A percentile compares a stretch with the other conserved stretches of the same genome.
phyloP scores from a whole-genome alignment of 108 stramenopile species.

The Pseudonitzschia delicatissima region DNA sequence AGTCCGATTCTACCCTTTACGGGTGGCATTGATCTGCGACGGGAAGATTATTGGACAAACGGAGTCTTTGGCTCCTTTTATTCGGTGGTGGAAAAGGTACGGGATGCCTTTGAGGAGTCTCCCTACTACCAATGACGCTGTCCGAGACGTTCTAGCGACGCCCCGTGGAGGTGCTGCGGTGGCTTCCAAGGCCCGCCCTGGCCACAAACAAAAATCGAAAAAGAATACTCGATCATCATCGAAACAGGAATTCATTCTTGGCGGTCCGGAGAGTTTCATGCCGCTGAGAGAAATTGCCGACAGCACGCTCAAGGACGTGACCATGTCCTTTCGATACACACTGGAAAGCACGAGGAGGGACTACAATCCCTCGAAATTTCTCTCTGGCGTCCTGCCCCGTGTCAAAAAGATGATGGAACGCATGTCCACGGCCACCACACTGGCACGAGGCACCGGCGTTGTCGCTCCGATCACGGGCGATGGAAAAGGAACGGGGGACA shows the following conservation, averaged over 20 bases:
- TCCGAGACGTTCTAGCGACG: constrained; percentile 14
- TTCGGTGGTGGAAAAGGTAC: constrained; percentile 26
- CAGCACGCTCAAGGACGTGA: constrained; percentile 49
- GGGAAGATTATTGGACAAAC: constrained; percentile 42
- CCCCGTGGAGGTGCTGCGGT: constrained; percentile 26
- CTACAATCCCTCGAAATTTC: constrained; percentile 36
- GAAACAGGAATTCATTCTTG: constrained; percentile 16
- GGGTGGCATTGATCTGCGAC: constrained; percentile 50
- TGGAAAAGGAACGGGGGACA: constrained; percentile 21
- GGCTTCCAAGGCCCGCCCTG: neutral
- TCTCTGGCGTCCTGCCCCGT: constrained; percentile 21
- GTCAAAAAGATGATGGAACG: constrained; percentile 33
- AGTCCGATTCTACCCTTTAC: constrained; percentile 59
- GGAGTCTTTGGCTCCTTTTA: constrained; percentile 19
- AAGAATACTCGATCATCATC: neutral
- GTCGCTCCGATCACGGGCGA: constrained; percentile 16
- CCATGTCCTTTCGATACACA: constrained; percentile 45
- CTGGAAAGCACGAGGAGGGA: constrained; percentile 26
- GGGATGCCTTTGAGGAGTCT: constrained; percentile 26
- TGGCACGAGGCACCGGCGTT: constrained; percentile 42
- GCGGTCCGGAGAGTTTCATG: constrained; percentile 47
- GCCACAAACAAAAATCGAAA: constrained; percentile 9
- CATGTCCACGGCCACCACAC: constrained; percentile 30
- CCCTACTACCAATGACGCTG: neutral
- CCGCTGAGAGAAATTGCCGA: constrained; percentile 42